phyloP scores from a whole-genome alignment of 257 asterid species.

The Primulina tabacum region DNA sequence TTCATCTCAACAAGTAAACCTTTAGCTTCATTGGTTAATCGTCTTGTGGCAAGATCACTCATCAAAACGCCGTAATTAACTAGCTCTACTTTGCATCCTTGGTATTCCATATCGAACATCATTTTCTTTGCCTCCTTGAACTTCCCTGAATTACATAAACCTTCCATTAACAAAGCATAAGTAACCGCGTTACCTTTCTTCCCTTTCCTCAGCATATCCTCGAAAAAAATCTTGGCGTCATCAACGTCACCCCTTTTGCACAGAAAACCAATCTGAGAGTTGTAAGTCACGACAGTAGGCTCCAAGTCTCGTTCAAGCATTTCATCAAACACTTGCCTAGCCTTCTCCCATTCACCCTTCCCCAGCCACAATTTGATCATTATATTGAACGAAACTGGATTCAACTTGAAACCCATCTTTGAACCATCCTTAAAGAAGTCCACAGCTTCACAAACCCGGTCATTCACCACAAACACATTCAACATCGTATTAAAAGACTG shows the following conservation, averaged over 20 bases:
- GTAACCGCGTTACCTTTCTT: slow-evolving; percentile 59
- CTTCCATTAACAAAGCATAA: slow-evolving; percentile 77
- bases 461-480: slow-evolving; percentile 59
- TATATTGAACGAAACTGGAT: slow-evolving; percentile 68
- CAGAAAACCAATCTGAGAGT: slow-evolving; percentile 66
- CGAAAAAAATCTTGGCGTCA: slow-evolving; percentile 51
- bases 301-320: slow-evolving; percentile 49
- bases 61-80: slow-evolving; percentile 72
- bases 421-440: slow-evolving; percentile 44
- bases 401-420: slow-evolving; percentile 58
- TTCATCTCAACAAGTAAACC: slow-evolving; percentile 73
- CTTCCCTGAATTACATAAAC: slow-evolving; percentile 52
- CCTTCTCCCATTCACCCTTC: slow-evolving; percentile 54
- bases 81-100: slow-evolving; percentile 61
- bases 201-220: slow-evolving; percentile 69
- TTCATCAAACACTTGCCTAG: slow-evolving; percentile 26
- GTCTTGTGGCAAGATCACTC: slow-evolving; percentile 64
- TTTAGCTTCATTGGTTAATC: slow-evolving; percentile 60
- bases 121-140: slow-evolving; percentile 67
- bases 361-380: slow-evolving; percentile 72
- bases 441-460: slow-evolving; percentile 37
- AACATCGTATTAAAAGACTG: slow-evolving; percentile 72
- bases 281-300: slow-evolving; percentile 76
- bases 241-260: slow-evolving; percentile 61
- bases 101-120: slow-evolving; percentile 96